phyloP scores from a whole-genome alignment of 306 rosid species.

The Crotalaria pallida region DNA sequence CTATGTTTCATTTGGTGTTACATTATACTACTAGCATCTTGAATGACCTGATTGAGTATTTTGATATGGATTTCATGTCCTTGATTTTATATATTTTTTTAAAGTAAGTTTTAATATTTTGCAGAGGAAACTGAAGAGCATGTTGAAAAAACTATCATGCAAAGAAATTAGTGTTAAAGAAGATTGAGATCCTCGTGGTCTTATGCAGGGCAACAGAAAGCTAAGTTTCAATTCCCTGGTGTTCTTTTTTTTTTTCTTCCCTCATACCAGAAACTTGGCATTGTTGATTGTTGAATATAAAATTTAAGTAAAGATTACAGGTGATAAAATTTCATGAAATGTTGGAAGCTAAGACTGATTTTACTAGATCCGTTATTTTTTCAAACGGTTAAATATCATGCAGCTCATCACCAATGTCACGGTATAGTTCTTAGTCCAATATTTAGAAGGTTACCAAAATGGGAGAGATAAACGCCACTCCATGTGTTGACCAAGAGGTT shows the following conservation, averaged over 20 bases:
- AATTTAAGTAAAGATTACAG: background rate
- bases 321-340: background rate
- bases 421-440: background rate
- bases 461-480: background rate
- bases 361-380: background rate
- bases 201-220: background rate
- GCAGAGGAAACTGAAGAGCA: slow-evolving; percentile 41
- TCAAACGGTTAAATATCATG: background rate
- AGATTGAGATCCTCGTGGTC: slow-evolving; percentile 2
- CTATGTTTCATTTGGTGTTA: background rate
- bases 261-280: background rate
- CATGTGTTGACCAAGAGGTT: background rate
- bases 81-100: background rate
- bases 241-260: background rate
- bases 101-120: background rate
- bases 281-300: background rate
- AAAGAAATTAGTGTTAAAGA: slow-evolving; percentile 21
- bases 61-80: background rate
- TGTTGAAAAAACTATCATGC: slow-evolving; percentile 36
- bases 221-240: background rate
- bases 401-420: background rate
- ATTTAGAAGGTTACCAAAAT: background rate
- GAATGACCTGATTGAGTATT: background rate
- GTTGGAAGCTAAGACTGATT: background rate
- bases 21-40: background rate